These are phyloP conservation scores for Phialophora expanda DNA, from an alignment of 2,329 filamentous ascomycete species.

Conservation along the genomic window DNA sequence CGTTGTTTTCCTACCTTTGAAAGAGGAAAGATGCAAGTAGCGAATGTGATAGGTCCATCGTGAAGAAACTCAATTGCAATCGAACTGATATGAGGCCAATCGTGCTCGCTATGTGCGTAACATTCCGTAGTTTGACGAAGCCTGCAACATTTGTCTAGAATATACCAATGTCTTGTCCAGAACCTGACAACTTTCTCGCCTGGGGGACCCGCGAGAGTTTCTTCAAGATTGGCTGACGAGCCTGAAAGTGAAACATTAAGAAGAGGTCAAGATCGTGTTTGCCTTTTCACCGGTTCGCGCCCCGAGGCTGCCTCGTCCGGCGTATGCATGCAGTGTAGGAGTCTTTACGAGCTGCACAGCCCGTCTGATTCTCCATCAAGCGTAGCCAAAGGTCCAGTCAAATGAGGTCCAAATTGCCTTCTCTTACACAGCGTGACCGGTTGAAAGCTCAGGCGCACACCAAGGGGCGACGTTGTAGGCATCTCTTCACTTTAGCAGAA, in stretches of 20 bases:
- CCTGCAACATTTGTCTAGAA: not conserved
- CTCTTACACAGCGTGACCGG: not conserved
- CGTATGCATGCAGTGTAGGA: not conserved
- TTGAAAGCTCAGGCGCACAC: not conserved
- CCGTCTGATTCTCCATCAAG: not conserved
- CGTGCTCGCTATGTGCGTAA: not conserved
- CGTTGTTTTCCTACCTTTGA: slow-evolving; percentile 1
- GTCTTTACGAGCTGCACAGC: not conserved
- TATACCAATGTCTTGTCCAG: not conserved
- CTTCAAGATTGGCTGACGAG: not conserved
- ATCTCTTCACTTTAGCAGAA: not conserved
- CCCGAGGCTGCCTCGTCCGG: not conserved
- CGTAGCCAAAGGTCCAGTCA: not conserved
- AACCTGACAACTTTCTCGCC: not conserved
- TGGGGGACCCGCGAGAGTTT: not conserved
- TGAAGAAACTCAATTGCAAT: not conserved
- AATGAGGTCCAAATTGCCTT: not conserved
- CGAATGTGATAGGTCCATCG: not conserved
- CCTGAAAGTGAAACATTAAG: not conserved
- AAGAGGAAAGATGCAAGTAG: not conserved
- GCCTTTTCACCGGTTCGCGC: not conserved
- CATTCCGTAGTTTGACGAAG: not conserved
- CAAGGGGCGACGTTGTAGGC: not conserved
- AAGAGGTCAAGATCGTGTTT: not conserved
- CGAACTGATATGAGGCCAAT: not conserved